Base-by-base conservation (phyloP, 768 basidiomycete genomes). In the Termitomyces bulborhizus region DNA sequence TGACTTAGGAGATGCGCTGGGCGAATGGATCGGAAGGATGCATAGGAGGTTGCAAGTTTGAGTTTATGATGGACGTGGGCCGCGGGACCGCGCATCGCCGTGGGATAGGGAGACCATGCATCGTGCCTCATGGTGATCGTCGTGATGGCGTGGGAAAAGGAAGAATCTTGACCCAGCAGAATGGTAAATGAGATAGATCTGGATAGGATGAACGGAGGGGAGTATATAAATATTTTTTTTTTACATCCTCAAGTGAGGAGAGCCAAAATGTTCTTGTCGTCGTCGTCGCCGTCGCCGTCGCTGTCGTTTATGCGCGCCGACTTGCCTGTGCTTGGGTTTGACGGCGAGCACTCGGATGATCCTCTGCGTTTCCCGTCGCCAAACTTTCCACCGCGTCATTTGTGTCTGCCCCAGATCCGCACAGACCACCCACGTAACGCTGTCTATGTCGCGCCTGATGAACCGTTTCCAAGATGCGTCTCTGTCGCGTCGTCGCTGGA, bases 381-480 rank as follows among this genome's bases (percentile, higher is more conserved):
- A 1, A 50, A 49, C 26, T 65, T 24, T 37, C 54, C 0, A 4
- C 13, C 36, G 36, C 52, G 56, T 16, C 52, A 56, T 32, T 32
- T 58, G 3, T 56, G 55, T 21, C 15, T 37, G 36, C 36, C 32
- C 9, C 48, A 34, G 1, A 50, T 52, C 24, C 57, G 45, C 44
- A 54, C 58, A 9, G 50, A 39, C 16, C 46, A 48, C 3, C 53
- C 39, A 3, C 63, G 72, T 6, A 68, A 71, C 49, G 73, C 73
- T 18, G 68, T 73, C 46, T 74, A 74, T 50, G 63, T 74, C 47
- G 67, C 72, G 53, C 65, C 68, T 8, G 69, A 68, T 8, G 66
- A 69, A 51, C 57, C 70, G 12, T 24, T 43, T 21, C 42, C 21
- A 4, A 4, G 21, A 9, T 12, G 18, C 4, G 42, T 13, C 4